A percentile compares a stretch with the other conserved stretches of the same genome.
Conservation (phyloP, 2,329 filamentous ascomycete genomes). For the Alternaria sp. region DNA sequence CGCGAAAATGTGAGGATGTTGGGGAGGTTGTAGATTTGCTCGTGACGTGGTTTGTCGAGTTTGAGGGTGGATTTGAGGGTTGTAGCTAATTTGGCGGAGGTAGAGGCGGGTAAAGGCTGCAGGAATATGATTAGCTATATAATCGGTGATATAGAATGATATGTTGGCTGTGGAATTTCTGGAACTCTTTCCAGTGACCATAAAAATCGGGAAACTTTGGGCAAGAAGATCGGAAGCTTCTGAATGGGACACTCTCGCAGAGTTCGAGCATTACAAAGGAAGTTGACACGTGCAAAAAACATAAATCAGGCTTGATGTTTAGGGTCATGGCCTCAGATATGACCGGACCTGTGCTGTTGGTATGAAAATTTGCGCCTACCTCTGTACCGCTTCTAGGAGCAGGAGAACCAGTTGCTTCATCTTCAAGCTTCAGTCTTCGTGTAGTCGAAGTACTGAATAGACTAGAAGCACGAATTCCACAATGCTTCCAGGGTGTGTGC, state of each 20-base stretch:
- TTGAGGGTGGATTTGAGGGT: conserved; percentile 41
- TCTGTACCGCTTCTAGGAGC: conserved; percentile 7
- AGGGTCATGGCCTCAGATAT: background rate
- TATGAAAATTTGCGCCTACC: conserved; percentile 17
- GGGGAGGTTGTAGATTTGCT: conserved; percentile 97
- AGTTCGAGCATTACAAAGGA: background rate
- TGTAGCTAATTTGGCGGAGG: conserved; percentile 31
- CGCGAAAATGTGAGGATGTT: conserved; percentile 91
- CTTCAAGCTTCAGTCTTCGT: conserved; percentile 12
- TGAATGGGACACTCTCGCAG: too few species aligned
- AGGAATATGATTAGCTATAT: conserved; percentile 4
- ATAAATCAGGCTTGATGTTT: too few species aligned
- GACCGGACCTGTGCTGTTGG: background rate
- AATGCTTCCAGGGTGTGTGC: conserved; percentile 1
- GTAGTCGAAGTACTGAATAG: conserved; percentile 29
- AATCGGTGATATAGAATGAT: background rate
- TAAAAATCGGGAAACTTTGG: background rate
- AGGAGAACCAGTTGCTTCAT: conserved; percentile 12
- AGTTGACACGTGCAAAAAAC: background rate
- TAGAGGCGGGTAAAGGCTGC: conserved; percentile 10
- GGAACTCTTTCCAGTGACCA: background rate
- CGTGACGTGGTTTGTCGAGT: conserved; percentile 54
- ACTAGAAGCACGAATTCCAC: conserved; percentile 4
- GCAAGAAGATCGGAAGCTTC: too few species aligned
- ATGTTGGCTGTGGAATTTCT: background rate